Evolutionary conservation across 2,329 filamentous ascomycete genomes (phyloP), one percentile per base, ranked within the genome.

Genomic region (Stylonectria norvegica): DNA sequence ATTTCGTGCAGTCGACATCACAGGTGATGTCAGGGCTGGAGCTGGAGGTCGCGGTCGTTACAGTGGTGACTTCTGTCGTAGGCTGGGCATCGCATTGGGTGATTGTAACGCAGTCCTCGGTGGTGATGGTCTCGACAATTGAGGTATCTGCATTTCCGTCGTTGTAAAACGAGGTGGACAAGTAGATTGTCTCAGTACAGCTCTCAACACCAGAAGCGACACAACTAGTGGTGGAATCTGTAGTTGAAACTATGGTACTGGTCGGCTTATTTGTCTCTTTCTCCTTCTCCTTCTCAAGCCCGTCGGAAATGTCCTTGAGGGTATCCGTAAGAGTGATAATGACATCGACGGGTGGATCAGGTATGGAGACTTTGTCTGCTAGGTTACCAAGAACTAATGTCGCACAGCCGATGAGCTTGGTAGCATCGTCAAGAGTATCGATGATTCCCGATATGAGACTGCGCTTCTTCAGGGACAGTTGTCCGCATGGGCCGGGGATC

Each of bases 381-480:
- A 43, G 25, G 19, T 43, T 43, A 2, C 10, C 19, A 14, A 38
- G 18, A 6, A 38, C 31, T 20, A 34, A n/a, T 4, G 32, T 25
- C 3, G 34, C 40, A 30, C 40, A 38, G 4, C 23, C 30, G 4
- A 38, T 35, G n/a, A 38, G 30, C 22, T 38, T 32, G 2, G 40
- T 35, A 23, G 19, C 23, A 12, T 22, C 32, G 8, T 33, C 17
- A 12, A 43, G 35, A 14, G 30, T 5, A 19, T 29, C 31, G 2
- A 38, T 23, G 12, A 47, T 20, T 3, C 40, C 40, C 5, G 43
- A 43, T 19, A 47, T 43, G 3, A 47, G 34, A 10, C 43, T 47
- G 5, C 40, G 34, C 25, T 46, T 46, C 12, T 28, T 36, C 14
- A 43, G 17, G 1, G 43, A 19, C 5, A 30, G 40, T 20, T 46